Conservation (phyloP, 305 asterid species). For the Coffea humblotiana region DNA sequence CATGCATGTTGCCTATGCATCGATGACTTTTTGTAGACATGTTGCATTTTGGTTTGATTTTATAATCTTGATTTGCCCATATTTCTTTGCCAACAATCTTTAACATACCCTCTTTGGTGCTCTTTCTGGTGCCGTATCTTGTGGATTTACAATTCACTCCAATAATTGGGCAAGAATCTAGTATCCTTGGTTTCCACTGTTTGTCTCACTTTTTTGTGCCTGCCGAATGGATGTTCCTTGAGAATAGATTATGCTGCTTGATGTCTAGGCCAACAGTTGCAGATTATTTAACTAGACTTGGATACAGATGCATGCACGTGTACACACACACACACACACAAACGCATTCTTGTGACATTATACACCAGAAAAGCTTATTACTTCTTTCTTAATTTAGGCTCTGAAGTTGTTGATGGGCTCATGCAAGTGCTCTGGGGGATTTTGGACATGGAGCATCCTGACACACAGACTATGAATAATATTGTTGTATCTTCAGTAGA, state of each 20-base stretch:
- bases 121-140: no score
- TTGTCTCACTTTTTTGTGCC: not conserved
- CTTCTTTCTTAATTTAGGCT: slow-evolving; percentile 54
- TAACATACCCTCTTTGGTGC: not conserved
- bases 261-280: not conserved
- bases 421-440: slow-evolving; percentile 99
- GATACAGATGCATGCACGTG: no score
- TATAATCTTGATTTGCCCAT: not conserved
- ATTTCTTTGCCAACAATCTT: not conserved
- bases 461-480: slow-evolving; percentile 91
- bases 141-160: no score
- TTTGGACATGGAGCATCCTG: slow-evolving; percentile 95
- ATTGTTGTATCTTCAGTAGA: slow-evolving; percentile 90
- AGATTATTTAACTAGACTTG: not conserved
- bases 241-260: not conserved
- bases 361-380: slow-evolving; percentile 5
- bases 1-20: not conserved
- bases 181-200: not conserved
- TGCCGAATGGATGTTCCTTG: not conserved
- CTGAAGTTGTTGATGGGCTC: slow-evolving; percentile 91
- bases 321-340: not conserved
- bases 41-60: not conserved
- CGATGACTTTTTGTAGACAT: not conserved
- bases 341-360: not conserved
- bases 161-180: no score